phyloP scores from a whole-genome alignment of 805 yeast species.

The Starmerella sirachaensis region DNA sequence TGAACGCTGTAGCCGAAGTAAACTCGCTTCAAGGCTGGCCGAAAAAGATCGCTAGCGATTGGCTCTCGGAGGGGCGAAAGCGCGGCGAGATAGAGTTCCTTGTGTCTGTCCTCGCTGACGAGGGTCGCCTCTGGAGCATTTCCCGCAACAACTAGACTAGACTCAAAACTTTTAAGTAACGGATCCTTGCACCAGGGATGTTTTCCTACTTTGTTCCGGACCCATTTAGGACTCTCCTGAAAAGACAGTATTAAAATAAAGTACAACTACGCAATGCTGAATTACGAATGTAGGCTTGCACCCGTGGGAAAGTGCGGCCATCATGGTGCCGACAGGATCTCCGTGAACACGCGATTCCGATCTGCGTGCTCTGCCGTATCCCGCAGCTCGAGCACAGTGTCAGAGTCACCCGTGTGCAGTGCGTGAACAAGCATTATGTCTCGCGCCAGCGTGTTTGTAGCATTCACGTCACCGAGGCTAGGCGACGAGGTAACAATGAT shows the following conservation, averaged over 20 bases:
- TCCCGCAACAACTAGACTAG: slow-evolving; percentile 12
- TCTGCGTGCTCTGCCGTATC: slow-evolving; percentile 2
- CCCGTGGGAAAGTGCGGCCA: no score
- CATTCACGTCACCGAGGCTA: slow-evolving; percentile 1
- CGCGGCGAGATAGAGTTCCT: slow-evolving; percentile 79
- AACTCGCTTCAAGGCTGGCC: slow-evolving; percentile 87
- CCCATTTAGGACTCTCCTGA: no score
- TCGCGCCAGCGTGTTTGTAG: slow-evolving; percentile 8
- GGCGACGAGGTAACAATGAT: slow-evolving; percentile 7
- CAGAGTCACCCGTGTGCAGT: slow-evolving; percentile 16
- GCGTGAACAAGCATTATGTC: slow-evolving; percentile 17
- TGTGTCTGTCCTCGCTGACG: slow-evolving; percentile 36
- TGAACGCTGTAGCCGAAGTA: slow-evolving; percentile 85
- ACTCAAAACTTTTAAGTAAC: no score
- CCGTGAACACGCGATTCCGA: neutral
- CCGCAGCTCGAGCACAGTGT: slow-evolving; percentile 8
- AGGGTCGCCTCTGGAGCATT: slow-evolving; percentile 25
- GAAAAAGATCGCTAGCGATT: slow-evolving; percentile 76
- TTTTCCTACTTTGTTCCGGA: no score
- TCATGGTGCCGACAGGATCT: neutral
- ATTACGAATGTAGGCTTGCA: no score
- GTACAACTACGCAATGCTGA: no score
- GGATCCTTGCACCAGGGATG: no score
- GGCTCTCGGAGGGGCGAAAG: slow-evolving; percentile 83
- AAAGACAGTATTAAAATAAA: no score